Evolutionary conservation across 345 rosid genomes (phyloP).

Genomic region (Euphorbia tirucalli): DNA sequence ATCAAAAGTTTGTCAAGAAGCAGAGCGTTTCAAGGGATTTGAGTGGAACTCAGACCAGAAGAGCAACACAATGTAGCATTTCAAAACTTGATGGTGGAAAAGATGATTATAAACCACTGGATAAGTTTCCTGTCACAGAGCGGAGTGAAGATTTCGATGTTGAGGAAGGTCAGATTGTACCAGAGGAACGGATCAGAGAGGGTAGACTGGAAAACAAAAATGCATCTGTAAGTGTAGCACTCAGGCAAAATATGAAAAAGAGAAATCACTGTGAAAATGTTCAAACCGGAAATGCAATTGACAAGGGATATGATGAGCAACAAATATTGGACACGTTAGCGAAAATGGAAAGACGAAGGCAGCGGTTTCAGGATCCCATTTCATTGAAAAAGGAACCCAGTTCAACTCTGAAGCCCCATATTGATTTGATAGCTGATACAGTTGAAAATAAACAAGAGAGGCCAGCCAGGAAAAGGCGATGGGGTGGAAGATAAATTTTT

Average conservation of each 20-base stretch:
- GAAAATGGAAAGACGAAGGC: constrained; percentile 65
- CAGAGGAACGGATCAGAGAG: constrained; percentile 30
- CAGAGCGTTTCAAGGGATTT: constrained; percentile 13
- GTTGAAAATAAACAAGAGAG: constrained; percentile 34
- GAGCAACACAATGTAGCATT: constrained; percentile 9
- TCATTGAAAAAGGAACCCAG: constrained; percentile 24
- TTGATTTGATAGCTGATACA: constrained; percentile 24
- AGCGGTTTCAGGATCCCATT: constrained; percentile 50
- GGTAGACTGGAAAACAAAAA: constrained; percentile 14
- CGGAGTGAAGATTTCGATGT: constrained; percentile 28
- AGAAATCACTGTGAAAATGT: constrained; percentile 4
- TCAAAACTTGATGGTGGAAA: constrained; percentile 2
- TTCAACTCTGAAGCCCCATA: constrained; percentile 17
- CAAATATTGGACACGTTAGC: constrained; percentile 45
- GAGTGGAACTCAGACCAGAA: constrained; percentile 17
- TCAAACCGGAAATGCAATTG: constrained; percentile 15
- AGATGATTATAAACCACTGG: constrained; percentile 22
- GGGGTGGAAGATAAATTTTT: constrained; percentile 41
- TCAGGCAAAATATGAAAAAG: constrained; percentile 11
- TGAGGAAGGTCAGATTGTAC: constrained; percentile 60
- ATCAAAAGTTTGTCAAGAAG: constrained; percentile 22
- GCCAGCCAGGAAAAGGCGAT: constrained; percentile 56
- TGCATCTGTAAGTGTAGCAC: constrained; percentile 9
- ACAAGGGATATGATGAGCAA: constrained; percentile 30
- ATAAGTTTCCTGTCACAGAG: constrained; percentile 17